A percentile compares a stretch with the other conserved stretches of the same genome.
These are phyloP conservation scores for Hemileia vastatrix DNA, from an alignment of 1,284 basidiomycete species.

Conservation along the genomic window DNA sequence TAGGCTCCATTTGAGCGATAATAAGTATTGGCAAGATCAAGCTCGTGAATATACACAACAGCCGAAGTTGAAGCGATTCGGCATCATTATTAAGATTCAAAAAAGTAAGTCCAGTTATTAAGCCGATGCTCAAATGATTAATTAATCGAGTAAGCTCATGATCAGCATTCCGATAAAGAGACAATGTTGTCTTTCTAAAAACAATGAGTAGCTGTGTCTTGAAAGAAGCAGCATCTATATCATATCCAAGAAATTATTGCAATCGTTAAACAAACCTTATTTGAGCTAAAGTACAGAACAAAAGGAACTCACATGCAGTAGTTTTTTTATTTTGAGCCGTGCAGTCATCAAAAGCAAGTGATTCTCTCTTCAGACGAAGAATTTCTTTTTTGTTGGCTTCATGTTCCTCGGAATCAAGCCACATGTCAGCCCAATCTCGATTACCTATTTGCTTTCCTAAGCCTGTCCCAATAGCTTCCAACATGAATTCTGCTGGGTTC, in stretches of 20 bases:
- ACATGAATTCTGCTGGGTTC: slow-evolving; percentile 47
- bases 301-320: no score
- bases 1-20: slow-evolving; percentile 69
- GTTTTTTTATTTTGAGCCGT: no score
- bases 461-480: slow-evolving; percentile 63
- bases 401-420: slow-evolving; percentile 49
- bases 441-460: slow-evolving; percentile 54
- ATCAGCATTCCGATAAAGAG: slow-evolving; percentile 28
- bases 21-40: slow-evolving; percentile 40
- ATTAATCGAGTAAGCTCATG: slow-evolving; percentile 58
- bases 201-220: slow-evolving; percentile 24
- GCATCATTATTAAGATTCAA: slow-evolving; percentile 60
- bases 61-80: slow-evolving; percentile 68
- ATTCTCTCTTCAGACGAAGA: slow-evolving; percentile 43
- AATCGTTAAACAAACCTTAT: background rate
- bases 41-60: slow-evolving; percentile 55
- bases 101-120: slow-evolving; percentile 74
- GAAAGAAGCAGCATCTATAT: slow-evolving; percentile 25
- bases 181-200: slow-evolving; percentile 18
- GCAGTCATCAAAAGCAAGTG: slow-evolving; percentile 38
- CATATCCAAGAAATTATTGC: no score
- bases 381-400: slow-evolving; percentile 46
- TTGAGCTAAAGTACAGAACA: background rate
- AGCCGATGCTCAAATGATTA: slow-evolving; percentile 52
- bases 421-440: slow-evolving; percentile 67